phyloP scores from a whole-genome alignment of 2,329 filamentous ascomycete genomes.

The Venturia aucupariae region DNA sequence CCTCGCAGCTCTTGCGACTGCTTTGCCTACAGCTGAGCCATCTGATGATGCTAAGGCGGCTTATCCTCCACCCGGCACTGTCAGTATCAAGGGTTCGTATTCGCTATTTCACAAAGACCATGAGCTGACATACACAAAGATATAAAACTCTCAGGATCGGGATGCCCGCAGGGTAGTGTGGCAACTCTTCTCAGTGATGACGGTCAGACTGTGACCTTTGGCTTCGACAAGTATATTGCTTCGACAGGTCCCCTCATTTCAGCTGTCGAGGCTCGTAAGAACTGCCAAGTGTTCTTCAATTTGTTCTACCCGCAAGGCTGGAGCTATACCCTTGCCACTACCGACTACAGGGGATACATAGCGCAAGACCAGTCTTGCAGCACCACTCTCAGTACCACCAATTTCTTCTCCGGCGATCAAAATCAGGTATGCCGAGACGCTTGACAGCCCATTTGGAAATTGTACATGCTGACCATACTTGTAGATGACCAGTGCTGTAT shows the following conservation, averaged over 20 bases:
- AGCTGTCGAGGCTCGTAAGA: conserved; percentile 39
- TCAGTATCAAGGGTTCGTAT: conserved; percentile 23
- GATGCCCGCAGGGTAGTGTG: conserved; percentile 38
- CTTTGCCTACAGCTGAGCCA: conserved; percentile 15
- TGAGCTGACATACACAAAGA: conserved; percentile 22
- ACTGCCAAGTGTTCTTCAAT: conserved; percentile 46
- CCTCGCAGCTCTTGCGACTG: conserved; percentile 18
- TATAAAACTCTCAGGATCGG: conserved; percentile 39
- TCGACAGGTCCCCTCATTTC: conserved; percentile 36
- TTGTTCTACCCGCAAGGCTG: conserved; percentile 43
- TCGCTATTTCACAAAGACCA: not conserved
- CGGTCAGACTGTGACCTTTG: conserved; percentile 39
- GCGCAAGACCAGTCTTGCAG: conserved; percentile 36
- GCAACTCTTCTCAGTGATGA: conserved; percentile 29
- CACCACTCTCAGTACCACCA: conserved; percentile 42
- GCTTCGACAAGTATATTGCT: conserved; percentile 45
- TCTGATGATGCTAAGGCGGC: not conserved
- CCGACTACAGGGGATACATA: conserved; percentile 45
- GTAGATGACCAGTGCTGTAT: not conserved
- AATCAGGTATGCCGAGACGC: conserved; percentile 27
- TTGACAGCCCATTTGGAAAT: not conserved
- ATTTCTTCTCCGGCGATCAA: conserved; percentile 43
- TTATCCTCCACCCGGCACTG: conserved; percentile 15
- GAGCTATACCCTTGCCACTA: conserved; percentile 44
- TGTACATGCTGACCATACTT: not conserved